Evolutionary conservation across 106 monocot species (phyloP).

Genomic region (Cymbidium sinense): DNA sequence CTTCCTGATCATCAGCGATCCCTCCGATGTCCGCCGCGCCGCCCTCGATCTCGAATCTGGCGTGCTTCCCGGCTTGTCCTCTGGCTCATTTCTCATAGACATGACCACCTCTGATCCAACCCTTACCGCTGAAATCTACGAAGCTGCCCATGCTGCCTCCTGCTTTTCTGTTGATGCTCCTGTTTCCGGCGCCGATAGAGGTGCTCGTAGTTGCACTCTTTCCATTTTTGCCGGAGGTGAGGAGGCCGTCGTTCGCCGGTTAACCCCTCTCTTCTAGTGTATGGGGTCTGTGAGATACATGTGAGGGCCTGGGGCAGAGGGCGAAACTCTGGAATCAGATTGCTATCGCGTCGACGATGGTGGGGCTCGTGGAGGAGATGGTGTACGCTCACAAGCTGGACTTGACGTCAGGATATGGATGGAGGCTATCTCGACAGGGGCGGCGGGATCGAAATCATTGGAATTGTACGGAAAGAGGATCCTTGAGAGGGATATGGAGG

Average conservation of each 20-base stretch:
- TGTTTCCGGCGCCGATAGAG: slow-evolving; percentile 90
- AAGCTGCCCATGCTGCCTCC: slow-evolving; percentile 19
- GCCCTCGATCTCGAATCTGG: slow-evolving; percentile 44
- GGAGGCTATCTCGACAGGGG: slow-evolving; percentile 78
- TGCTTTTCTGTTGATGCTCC: slow-evolving; percentile 69
- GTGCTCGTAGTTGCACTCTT: slow-evolving; percentile 54
- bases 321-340: slow-evolving; percentile 96
- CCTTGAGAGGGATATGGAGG: slow-evolving; percentile 68
- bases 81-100: slow-evolving; percentile 67
- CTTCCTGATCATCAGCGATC: slow-evolving; percentile 80
- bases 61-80: slow-evolving; percentile 37
- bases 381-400: slow-evolving; percentile 74
- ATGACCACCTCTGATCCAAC: slow-evolving; percentile 88
- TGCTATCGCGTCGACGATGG: slow-evolving; percentile 79
- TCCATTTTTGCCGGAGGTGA: slow-evolving; percentile 89
- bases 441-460: slow-evolving; percentile 77
- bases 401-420: slow-evolving; percentile 66
- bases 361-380: slow-evolving; percentile 93
- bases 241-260: slow-evolving; percentile 21
- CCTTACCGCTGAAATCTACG: slow-evolving; percentile 69
- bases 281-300: slow-evolving; percentile 80
- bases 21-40: slow-evolving; percentile 72
- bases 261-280: slow-evolving; percentile 49
- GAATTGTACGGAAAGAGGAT: slow-evolving; percentile 78
- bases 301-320: slow-evolving; percentile 84